Evolutionary conservation across 1,284 basidiomycete species (phyloP), one percentile per base, ranked within the genome.

Genomic region (Ustilago shanxiensis): DNA sequence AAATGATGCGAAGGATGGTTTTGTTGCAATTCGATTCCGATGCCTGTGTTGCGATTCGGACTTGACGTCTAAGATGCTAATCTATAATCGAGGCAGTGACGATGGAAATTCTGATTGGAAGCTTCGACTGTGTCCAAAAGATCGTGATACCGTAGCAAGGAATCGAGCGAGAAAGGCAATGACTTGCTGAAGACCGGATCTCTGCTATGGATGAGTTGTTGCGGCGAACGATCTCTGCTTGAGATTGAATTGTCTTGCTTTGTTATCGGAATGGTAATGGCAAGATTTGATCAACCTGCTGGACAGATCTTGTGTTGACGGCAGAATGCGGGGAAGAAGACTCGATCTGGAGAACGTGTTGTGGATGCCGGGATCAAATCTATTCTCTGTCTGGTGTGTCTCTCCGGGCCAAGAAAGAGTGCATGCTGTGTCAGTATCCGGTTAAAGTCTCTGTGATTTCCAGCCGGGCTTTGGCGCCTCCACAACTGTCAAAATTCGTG

Each of bases 391-490:
- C n/a, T 33, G 31, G 7, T 33, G 5, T 33, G 7, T 11, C 7
- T 33, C 31, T 37, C 35, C 35, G 35, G 35, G 41, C 20, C 8
- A 44, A 20, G 20, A 44, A 20, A 41, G n/a, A n/a, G 41, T 22
- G 41, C 20, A n/a, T 22, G 41, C 7, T 44, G 41, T 44, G 41
- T 44, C 41, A 20, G 41, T 22, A 14, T 44, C 54, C 55, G 55
- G 55, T 29, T 57, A 57, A 41, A 45, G n/a, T 22, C 33, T 22
- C 37, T 24, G 18, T n/a, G 10, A 57, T 28, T 28, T 44, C 24
- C 18, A 35, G 35, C 39, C 39, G 55, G 39, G 18, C 39, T 35
- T 29, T 26, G 26, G 50, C 50, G 50, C 50, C 49, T 52, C 50
- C 31, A 29, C 50, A 35, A 29, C 31, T 52, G 29, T 52, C 50